These are phyloP conservation scores for Phytophthora capsici DNA, from an alignment of 352 stramenopile species.

Conservation along the genomic window DNA sequence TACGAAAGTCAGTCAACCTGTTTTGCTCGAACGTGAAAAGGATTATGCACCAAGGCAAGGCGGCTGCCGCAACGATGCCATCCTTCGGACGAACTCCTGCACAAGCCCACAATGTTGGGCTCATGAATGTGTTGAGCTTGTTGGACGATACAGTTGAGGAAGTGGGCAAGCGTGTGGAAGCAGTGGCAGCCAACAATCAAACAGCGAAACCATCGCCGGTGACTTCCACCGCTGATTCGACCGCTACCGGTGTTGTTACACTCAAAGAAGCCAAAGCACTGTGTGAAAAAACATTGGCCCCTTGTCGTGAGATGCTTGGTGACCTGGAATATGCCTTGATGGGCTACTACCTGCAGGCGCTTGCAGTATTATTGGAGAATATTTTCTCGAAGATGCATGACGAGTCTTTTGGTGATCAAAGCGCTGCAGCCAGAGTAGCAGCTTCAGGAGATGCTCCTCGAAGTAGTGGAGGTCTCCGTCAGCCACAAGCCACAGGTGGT, in stretches of 20 bases:
- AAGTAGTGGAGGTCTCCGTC: conserved; percentile 21
- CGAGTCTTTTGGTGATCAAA: conserved; percentile 77
- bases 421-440: conserved; percentile 10
- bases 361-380: conserved; percentile 59
- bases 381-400: conserved; percentile 87
- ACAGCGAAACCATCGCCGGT: conserved; percentile 6
- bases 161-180: conserved; percentile 50
- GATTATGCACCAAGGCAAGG: conserved; percentile 76
- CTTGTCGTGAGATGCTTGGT: conserved; percentile 59
- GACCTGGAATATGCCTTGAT: conserved; percentile 68
- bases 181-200: conserved; percentile 17
- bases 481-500: conserved; percentile 38
- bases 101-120: conserved; percentile 81
- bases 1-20: conserved; percentile 65
- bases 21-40: conserved; percentile 77
- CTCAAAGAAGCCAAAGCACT: conserved; percentile 51
- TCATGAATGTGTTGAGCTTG: conserved; percentile 74
- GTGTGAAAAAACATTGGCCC: conserved; percentile 42
- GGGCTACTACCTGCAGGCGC: conserved; percentile 72
- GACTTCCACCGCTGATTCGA: conserved; percentile 1
- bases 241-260: conserved; percentile 29
- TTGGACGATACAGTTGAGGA: conserved; percentile 72
- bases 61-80: conserved; percentile 50
- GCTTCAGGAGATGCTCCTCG: conserved; percentile 14
- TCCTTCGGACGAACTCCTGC: conserved; percentile 62